A percentile compares a stretch with the other conserved stretches of the same genome.
Evolutionary conservation across 352 stramenopile species (phyloP).

Genomic region (Phytopythium sindhum): DNA sequence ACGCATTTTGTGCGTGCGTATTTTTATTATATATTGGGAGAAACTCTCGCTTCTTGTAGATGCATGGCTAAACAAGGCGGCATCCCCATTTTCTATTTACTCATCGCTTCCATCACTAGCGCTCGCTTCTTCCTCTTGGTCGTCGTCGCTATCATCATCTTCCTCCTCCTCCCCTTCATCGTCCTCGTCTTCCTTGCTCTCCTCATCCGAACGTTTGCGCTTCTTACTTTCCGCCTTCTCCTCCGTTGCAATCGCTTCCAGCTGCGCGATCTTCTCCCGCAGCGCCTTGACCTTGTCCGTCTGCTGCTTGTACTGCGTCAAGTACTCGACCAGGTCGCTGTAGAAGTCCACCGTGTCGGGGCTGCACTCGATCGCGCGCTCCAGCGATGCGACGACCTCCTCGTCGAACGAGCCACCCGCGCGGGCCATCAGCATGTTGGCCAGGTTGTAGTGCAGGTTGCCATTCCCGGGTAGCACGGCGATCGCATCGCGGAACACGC

Average conservation of each 20-base stretch:
- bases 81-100: slow-evolving; percentile 10
- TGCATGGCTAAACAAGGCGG: neutral
- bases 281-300: slow-evolving; percentile 15
- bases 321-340: slow-evolving; percentile 40
- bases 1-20: slow-evolving; percentile 17
- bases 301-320: slow-evolving; percentile 25
- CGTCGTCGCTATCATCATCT: slow-evolving; percentile 1
- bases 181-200: slow-evolving; percentile 3
- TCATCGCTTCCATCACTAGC: neutral
- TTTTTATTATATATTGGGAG: slow-evolving; percentile 6
- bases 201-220: neutral
- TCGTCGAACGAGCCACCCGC: slow-evolving; percentile 25
- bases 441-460: slow-evolving; percentile 71
- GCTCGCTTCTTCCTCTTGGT: neutral
- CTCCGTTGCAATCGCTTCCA: slow-evolving; percentile 2
- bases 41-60: slow-evolving; percentile 4
- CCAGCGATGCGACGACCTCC: slow-evolving; percentile 27
- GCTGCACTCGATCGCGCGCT: slow-evolving; percentile 39
- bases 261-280: slow-evolving; percentile 16
- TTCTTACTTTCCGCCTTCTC: slow-evolving; percentile 1
- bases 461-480: slow-evolving; percentile 31
- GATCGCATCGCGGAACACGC: slow-evolving; percentile 42
- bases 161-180: slow-evolving; percentile 8
- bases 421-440: slow-evolving; percentile 58
- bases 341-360: slow-evolving; percentile 44